phyloP scores from a whole-genome alignment of 768 basidiomycete genomes.

The Fomitopsis serialis region DNA sequence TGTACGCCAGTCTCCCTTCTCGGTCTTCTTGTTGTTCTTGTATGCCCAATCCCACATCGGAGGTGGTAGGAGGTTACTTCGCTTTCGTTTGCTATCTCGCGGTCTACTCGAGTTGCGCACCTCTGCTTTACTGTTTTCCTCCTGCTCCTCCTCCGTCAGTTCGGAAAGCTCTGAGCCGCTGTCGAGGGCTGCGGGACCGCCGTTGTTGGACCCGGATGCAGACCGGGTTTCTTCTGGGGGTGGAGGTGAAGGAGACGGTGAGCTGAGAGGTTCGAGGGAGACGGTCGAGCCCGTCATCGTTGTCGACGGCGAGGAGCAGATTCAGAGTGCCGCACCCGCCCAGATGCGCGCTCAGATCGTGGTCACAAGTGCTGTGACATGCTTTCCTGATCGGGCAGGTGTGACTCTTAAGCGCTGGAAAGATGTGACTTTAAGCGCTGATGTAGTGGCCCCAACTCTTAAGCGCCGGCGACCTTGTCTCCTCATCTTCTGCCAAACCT shows the following conservation, averaged over 20 bases:
- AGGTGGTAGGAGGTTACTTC: constrained; percentile 59
- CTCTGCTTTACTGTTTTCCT: constrained; percentile 29
- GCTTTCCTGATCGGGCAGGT: too few relatives aligned
- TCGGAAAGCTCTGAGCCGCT: constrained; percentile 77
- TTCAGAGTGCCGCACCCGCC: not conserved
- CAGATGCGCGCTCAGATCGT: not conserved
- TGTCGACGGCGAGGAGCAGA: constrained; percentile 18
- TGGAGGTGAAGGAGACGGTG: constrained; percentile 59
- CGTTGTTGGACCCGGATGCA: constrained; percentile 21
- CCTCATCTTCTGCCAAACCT: too few relatives aligned
- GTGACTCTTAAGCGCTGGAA: too few relatives aligned
- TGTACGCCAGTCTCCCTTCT: constrained; percentile 29
- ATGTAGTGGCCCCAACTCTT: too few relatives aligned
- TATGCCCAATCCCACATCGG: constrained; percentile 87
- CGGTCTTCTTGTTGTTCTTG: constrained; percentile 33
- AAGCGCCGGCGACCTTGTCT: too few relatives aligned
- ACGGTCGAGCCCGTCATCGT: constrained; percentile 50
- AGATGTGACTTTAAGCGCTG: too few relatives aligned
- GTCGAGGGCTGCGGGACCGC: constrained; percentile 41
- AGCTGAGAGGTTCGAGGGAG: constrained; percentile 61
- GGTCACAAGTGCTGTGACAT: too few relatives aligned
- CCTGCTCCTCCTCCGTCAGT: constrained; percentile 78
- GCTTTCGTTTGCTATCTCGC: constrained; percentile 37
- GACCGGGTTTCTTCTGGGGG: constrained; percentile 25
- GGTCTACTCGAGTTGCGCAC: constrained; percentile 15